phyloP scores from a whole-genome alignment of 1,284 basidiomycete genomes.

The Tetrapyrgos nigripes region DNA sequence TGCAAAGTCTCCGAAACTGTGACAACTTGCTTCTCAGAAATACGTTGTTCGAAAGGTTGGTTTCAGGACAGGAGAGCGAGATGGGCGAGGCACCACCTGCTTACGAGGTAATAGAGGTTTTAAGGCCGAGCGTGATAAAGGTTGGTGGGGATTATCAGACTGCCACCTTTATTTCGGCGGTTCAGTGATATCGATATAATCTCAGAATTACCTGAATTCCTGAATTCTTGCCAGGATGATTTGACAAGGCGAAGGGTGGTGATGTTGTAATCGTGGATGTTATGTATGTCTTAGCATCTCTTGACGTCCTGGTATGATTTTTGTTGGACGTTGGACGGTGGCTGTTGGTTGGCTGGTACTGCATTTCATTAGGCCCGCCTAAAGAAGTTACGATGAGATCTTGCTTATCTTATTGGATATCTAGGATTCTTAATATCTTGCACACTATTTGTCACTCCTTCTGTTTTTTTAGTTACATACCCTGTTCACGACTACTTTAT shows the following conservation, averaged over 20 bases:
- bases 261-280: background rate
- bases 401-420: background rate
- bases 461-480: background rate
- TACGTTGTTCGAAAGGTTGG: constrained; percentile 56
- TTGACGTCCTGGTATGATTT: too few relatives aligned
- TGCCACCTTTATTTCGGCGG: background rate
- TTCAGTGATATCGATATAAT: too few relatives aligned
- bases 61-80: constrained; percentile 54
- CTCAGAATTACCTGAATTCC: too few relatives aligned
- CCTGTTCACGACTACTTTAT: background rate
- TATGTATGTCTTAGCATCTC: background rate
- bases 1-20: constrained; percentile 32
- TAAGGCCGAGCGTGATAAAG: background rate
- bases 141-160: background rate
- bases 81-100: constrained; percentile 53
- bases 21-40: constrained; percentile 41
- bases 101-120: constrained; percentile 32
- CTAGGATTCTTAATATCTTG: background rate
- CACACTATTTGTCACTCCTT: background rate
- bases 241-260: background rate
- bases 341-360: too few relatives aligned
- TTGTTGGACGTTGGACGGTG: too few relatives aligned
- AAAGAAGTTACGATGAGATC: too few relatives aligned
- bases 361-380: too few relatives aligned
- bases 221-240: background rate